Percentiles rank a stretch among this genome's conserved stretches.
phyloP scores from a whole-genome alignment of 371 early-diverging fungal genomes.

The Choanephora cucurbitarum region DNA sequence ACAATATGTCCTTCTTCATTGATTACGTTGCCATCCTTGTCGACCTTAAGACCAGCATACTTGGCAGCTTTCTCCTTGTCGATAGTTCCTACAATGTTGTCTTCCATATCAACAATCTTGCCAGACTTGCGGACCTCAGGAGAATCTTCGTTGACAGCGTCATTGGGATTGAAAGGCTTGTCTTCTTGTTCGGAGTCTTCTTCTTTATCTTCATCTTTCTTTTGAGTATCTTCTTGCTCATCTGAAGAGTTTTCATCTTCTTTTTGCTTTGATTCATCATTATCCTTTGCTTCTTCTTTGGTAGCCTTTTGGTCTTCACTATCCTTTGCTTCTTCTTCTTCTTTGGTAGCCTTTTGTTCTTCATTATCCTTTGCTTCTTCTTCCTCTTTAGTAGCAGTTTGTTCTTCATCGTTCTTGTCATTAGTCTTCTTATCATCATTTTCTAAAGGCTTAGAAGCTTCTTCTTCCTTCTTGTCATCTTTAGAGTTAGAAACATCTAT shows the following conservation, averaged over 20 bases:
- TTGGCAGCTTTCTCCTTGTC: conserved; percentile 11
- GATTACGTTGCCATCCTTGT: conserved; percentile 21
- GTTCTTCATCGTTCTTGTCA: background rate
- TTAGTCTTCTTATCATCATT: background rate
- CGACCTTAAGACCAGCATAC: conserved; percentile 17
- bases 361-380: too few relatives aligned
- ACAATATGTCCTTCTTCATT: conserved; percentile 11
- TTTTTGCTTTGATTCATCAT: background rate
- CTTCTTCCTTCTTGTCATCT: background rate
- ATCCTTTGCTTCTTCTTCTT: background rate
- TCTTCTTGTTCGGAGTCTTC: conserved; percentile 12
- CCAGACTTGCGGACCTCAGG: conserved; percentile 22
- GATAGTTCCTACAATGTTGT: conserved; percentile 13
- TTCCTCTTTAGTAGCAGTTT: background rate
- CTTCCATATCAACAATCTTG: conserved; percentile 19
- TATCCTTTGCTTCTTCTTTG: background rate
- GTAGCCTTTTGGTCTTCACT: background rate
- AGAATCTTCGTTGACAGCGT: conserved; percentile 16
- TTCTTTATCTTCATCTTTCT: background rate
- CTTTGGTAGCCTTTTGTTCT: background rate
- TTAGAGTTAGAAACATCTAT: background rate
- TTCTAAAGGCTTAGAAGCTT: background rate
- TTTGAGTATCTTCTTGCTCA: background rate
- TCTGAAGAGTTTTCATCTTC: background rate
- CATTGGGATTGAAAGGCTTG: conserved; percentile 20